Percentiles rank a stretch among this genome's conserved stretches.
These are phyloP conservation scores for Lobosporangium transversale DNA, from an alignment of 192 early-diverging fungal genomes.

Conservation along the genomic window DNA sequence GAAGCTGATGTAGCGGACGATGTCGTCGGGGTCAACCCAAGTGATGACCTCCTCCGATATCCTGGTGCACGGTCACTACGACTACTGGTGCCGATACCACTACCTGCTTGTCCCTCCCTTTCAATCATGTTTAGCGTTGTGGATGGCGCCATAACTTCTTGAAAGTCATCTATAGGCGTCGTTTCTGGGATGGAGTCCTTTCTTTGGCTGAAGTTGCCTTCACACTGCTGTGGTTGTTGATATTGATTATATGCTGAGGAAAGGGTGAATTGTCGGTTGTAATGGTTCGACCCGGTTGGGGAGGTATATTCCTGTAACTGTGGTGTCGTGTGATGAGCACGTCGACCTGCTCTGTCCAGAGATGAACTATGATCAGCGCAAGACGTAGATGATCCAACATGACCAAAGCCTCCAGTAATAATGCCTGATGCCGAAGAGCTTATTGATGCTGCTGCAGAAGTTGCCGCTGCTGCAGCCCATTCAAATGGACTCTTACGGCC, in stretches of 20 bases:
- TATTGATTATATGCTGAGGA: constrained; percentile 8
- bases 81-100: background rate
- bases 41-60: constrained; percentile 9
- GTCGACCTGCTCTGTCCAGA: too few relatives aligned
- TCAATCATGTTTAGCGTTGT: background rate
- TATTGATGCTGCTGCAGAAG: constrained; percentile 29
- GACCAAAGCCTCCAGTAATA: constrained; percentile 37
- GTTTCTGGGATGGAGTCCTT: too few relatives aligned
- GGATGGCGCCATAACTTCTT: background rate
- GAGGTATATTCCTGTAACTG: constrained; percentile 7
- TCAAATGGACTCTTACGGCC: constrained; percentile 51
- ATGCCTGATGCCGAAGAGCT: constrained; percentile 35
- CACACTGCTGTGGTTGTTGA: background rate
- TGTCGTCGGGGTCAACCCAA: constrained; percentile 4
- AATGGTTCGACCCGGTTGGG: constrained; percentile 7
- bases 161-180: background rate
- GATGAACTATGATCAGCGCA: constrained; percentile 8
- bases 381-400: constrained; percentile 4
- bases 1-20: constrained; percentile 5
- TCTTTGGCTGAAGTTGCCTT: background rate
- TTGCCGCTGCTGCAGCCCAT: constrained; percentile 41
- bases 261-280: background rate
- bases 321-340: constrained; percentile 2
- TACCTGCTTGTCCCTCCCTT: background rate
- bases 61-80: background rate